A percentile compares a stretch with the other conserved stretches of the same genome.
phyloP scores from a whole-genome alignment of 371 early-diverging fungal species.

The Dentiscutata heterogama region DNA sequence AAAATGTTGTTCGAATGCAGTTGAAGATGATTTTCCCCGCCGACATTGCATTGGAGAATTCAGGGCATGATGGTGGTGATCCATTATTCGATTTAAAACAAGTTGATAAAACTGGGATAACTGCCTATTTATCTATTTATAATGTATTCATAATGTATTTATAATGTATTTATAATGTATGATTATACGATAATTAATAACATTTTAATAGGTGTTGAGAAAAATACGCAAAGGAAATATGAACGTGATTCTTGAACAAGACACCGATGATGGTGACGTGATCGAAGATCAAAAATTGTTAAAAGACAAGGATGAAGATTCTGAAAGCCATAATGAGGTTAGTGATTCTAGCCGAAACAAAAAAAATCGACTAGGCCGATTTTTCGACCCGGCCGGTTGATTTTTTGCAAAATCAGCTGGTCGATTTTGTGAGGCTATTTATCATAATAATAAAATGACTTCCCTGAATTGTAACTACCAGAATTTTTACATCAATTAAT shows the following conservation, averaged over 20 bases:
- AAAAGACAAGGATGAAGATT: constrained; percentile 55
- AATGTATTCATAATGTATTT: neutral
- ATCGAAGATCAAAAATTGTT: constrained; percentile 67
- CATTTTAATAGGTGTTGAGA: constrained; percentile 51
- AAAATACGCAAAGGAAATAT: constrained; percentile 67
- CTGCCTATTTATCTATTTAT: neutral
- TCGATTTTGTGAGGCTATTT: too few species aligned
- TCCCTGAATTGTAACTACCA: too few species aligned
- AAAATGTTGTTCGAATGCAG: constrained; percentile 86
- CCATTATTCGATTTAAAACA: constrained; percentile 68
- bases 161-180: neutral
- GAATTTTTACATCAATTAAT: too few species aligned
- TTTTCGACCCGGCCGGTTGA: too few species aligned
- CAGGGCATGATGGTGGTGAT: constrained; percentile 67
- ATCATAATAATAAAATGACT: too few species aligned
- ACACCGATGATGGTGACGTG: constrained; percentile 49
- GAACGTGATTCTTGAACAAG: constrained; percentile 57
- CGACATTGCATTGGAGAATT: constrained; percentile 86
- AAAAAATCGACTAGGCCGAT: too few species aligned
- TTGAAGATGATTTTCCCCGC: constrained; percentile 92
- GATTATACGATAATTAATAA: too few species aligned
- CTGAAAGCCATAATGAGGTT: constrained; percentile 56
- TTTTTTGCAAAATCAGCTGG: too few species aligned
- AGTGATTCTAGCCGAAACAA: too few species aligned
- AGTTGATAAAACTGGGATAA: constrained; percentile 63